phyloP scores from a whole-genome alignment of 495 filamentous ascomycete species.

The Copromyces sp. region DNA sequence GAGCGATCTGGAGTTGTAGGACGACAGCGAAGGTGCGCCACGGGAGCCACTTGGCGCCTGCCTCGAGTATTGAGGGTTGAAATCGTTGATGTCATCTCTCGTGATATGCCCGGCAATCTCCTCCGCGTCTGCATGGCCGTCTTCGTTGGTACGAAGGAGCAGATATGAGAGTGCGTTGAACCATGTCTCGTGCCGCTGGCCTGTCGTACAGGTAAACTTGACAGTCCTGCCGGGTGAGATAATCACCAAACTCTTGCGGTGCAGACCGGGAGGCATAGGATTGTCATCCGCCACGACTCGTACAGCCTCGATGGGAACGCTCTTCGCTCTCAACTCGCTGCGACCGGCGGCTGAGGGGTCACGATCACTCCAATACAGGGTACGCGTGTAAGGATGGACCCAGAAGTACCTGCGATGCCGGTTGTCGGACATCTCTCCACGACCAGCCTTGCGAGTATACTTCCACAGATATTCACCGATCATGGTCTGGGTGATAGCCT shows the following conservation, averaged over 20 bases:
- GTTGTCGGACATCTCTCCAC: slow-evolving; percentile 74
- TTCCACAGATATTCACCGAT: slow-evolving; percentile 99
- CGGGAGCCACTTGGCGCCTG: slow-evolving; percentile 32
- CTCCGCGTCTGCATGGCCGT: slow-evolving; percentile 47
- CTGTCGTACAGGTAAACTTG: slow-evolving; percentile 88
- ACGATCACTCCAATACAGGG: slow-evolving; percentile 90
- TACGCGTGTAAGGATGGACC: slow-evolving; percentile 96
- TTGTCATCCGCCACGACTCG: slow-evolving; percentile 94
- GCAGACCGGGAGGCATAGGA: slow-evolving; percentile 85
- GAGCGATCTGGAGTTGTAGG: slow-evolving; percentile 65
- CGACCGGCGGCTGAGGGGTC: slow-evolving; percentile 74
- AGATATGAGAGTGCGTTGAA: slow-evolving; percentile 96
- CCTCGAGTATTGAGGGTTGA: slow-evolving; percentile 61
- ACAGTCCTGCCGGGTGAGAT: slow-evolving; percentile 79
- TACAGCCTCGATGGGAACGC: slow-evolving; percentile 86
- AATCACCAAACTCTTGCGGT: slow-evolving; percentile 84
- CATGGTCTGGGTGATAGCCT: slow-evolving; percentile 99
- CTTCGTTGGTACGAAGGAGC: slow-evolving; percentile 59
- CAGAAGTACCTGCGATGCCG: slow-evolving; percentile 95
- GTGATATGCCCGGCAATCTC: slow-evolving; percentile 48
- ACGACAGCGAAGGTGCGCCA: slow-evolving; percentile 63
- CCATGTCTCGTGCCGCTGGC: slow-evolving; percentile 94
- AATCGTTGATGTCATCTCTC: slow-evolving; percentile 75
- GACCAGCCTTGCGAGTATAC: slow-evolving; percentile 86
- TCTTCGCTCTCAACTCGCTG: slow-evolving; percentile 79